These are phyloP conservation scores for Plasmodium coatneyi DNA, from an alignment of 169 alveolate genomes.

Conservation along the genomic window DNA sequence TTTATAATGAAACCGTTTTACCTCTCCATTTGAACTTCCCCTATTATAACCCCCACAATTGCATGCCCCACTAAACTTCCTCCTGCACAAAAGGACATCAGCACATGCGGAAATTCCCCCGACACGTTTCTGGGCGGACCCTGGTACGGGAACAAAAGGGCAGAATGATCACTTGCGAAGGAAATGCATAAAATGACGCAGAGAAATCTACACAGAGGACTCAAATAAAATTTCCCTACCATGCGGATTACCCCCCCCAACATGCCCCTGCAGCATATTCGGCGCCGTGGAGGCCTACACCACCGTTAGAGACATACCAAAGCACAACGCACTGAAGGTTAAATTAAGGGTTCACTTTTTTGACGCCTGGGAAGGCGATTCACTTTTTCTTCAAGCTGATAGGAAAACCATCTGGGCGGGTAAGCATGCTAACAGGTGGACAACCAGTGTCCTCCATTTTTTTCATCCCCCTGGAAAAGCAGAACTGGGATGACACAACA, in stretches of 20 bases:
- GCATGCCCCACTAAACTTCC: background rate
- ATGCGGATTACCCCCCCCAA: background rate
- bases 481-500: background rate
- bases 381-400: slow-evolving; percentile 80
- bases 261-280: slow-evolving; percentile 15
- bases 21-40: background rate
- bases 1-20: background rate
- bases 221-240: background rate
- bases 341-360: slow-evolving; percentile 86
- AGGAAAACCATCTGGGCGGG: slow-evolving; percentile 81
- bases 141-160: slow-evolving; percentile 17
- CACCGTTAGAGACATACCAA: slow-evolving; percentile 64
- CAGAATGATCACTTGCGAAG: background rate
- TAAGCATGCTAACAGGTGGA: background rate
- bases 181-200: background rate
- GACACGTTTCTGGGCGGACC: slow-evolving; percentile 71
- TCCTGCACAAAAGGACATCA: slow-evolving; percentile 19
- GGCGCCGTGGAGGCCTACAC: slow-evolving; percentile 57
- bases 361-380: slow-evolving; percentile 88
- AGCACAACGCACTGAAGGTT: slow-evolving; percentile 76
- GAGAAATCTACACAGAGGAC: background rate
- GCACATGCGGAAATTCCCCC: slow-evolving; percentile 64
- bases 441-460: background rate
- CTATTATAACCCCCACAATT: background rate
- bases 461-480: background rate